Evolutionary conservation across 345 rosid species (phyloP), one percentile per base, ranked within the genome.

Genomic region (Syzygium grande): DNA sequence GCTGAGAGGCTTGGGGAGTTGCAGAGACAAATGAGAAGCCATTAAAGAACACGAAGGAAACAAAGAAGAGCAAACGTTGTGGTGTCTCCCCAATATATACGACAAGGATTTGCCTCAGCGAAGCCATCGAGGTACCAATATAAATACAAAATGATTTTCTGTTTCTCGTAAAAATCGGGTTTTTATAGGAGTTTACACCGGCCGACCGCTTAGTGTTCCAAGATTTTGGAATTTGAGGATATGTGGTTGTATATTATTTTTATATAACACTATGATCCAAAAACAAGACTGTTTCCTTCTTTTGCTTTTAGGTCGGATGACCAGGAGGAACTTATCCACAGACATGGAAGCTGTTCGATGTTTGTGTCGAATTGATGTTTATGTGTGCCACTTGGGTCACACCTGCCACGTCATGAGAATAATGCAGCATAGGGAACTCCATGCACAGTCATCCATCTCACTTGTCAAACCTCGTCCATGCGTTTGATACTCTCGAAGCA

Each of bases 1-100:
- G 86, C 51, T 46, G 86, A 85, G 84, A 61, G 86, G 87, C 43
- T 65, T 85, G 88, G 88, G 89, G 13, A 88, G 91, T 22, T 85
- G 93, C 86, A 89, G 89, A 73, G 89, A 89, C 83, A 88, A 86
- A 51, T 55, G 89, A 80, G 92, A 92, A 89, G 94, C 94, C 97
- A 95, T 95, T 53, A 89, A 86, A 55, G 85, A 73, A 73, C 49
- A 73, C 83, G 49, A 73, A 22, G 85, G 84, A 43, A 61, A 14
- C 85, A 77, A 51, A n/a, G 85, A 73, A 51, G 41, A 17, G 56
- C 11, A 9, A 84, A 61, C 51, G 63, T 5, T 29, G 13, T 22
- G 38, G 59, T 59, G 86, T 34, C 68, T 46, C 52, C 65, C 21
- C 3, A n/a, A 23, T 30, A 78, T 83, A 87, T n/a, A 43, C 46